Evolutionary conservation across 768 basidiomycete genomes (phyloP).

Genomic region (Mrakia frigida): DNA sequence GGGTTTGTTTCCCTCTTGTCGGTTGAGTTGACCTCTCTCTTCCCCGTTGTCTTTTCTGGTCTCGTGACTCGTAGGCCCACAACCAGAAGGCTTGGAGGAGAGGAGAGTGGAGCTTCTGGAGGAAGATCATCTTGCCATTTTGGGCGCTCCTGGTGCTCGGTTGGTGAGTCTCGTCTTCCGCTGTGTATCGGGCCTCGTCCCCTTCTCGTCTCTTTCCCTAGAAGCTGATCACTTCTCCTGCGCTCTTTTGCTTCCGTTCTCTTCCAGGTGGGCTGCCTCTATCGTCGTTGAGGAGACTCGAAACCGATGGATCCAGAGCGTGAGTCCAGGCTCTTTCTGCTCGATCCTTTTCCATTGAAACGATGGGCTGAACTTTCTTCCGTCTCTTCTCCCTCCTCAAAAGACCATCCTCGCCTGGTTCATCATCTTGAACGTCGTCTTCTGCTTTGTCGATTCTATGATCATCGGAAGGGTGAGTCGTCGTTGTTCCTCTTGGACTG

Average conservation of each 20-base stretch:
- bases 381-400: slow-evolving; percentile 46
- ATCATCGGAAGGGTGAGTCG: slow-evolving; percentile 16
- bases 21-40: not conserved
- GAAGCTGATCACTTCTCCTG: not conserved
- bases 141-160: slow-evolving; percentile 21
- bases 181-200: not conserved
- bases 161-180: slow-evolving; percentile 18
- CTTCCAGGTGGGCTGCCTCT: slow-evolving; percentile 24
- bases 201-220: not conserved
- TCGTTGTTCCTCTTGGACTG: not conserved
- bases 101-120: slow-evolving; percentile 8
- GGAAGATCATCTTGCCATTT: slow-evolving; percentile 24
- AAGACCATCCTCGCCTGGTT: slow-evolving; percentile 79
- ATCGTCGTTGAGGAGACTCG: slow-evolving; percentile 23
- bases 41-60: not conserved
- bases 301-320: not conserved
- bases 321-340: not conserved
- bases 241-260: not conserved
- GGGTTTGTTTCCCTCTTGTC: not conserved
- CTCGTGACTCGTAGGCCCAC: not conserved
- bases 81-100: slow-evolving; percentile 19
- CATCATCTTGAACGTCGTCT: slow-evolving; percentile 50
- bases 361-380: not conserved
- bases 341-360: not conserved
- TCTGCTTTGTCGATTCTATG: slow-evolving; percentile 45